Evolutionary conservation across 2,329 filamentous ascomycete genomes (phyloP).

Genomic region (Ophiostoma sp.): DNA sequence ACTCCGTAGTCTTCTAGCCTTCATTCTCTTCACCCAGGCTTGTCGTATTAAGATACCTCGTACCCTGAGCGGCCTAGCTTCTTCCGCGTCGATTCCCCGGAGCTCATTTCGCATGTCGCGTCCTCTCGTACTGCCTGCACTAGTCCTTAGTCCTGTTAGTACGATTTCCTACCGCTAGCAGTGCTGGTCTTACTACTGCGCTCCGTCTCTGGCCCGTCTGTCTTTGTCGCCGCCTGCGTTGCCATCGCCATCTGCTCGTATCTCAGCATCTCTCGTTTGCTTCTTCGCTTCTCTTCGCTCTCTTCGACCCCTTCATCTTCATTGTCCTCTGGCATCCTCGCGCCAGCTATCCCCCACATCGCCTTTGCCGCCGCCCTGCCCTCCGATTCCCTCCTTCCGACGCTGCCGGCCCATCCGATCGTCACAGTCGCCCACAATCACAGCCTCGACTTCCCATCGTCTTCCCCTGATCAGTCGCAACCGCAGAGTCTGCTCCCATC

Average conservation of each 20-base stretch:
- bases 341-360: not conserved
- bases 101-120: too few relatives aligned
- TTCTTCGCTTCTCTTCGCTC: not conserved
- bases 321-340: not conserved
- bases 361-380: not conserved
- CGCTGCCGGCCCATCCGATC: slow-evolving; percentile 8
- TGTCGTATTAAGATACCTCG: too few relatives aligned
- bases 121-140: too few relatives aligned
- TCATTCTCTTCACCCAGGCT: too few relatives aligned
- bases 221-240: not conserved
- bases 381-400: not conserved
- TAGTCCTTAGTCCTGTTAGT: not conserved
- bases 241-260: not conserved
- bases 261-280: not conserved
- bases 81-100: too few relatives aligned
- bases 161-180: too few relatives aligned
- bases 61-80: too few relatives aligned
- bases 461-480: not conserved
- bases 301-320: not conserved
- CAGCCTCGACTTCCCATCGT: not conserved
- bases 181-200: slow-evolving; percentile 5
- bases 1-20: too few relatives aligned
- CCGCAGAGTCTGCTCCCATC: too few relatives aligned
- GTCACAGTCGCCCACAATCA: not conserved
- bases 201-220: not conserved